Conservation (phyloP, 1,284 basidiomycete genomes). For the Trichosporon sp. region DNA sequence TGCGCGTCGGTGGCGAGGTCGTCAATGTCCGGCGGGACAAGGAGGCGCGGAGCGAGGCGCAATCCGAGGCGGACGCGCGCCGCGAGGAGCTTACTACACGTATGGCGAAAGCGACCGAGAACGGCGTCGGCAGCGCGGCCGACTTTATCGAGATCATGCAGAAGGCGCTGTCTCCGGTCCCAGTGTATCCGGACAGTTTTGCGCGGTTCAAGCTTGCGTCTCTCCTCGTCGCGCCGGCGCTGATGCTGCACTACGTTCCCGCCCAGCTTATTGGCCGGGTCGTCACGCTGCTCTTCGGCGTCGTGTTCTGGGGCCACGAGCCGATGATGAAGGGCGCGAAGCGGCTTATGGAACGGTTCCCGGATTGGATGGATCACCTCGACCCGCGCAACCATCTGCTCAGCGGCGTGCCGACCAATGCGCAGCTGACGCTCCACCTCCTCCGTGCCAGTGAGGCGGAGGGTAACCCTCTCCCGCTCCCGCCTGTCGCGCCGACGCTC, state of each 20-base stretch:
- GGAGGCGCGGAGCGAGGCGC: slow-evolving; percentile 46
- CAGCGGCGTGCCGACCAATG: slow-evolving; percentile 63
- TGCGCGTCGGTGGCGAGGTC: slow-evolving; percentile 43
- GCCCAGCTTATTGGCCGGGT: slow-evolving; percentile 58
- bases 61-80: slow-evolving; percentile 55
- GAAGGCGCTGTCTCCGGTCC: slow-evolving; percentile 56
- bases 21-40: slow-evolving; percentile 40
- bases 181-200: slow-evolving; percentile 52
- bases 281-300: slow-evolving; percentile 59
- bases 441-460: slow-evolving; percentile 60
- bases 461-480: slow-evolving; percentile 50
- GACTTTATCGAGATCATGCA: slow-evolving; percentile 55
- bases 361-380: slow-evolving; percentile 58
- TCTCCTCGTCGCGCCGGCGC: slow-evolving; percentile 51
- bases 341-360: slow-evolving; percentile 58
- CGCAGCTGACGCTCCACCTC: slow-evolving; percentile 63
- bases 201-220: slow-evolving; percentile 57
- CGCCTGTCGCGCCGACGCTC: slow-evolving; percentile 53
- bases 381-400: slow-evolving; percentile 58
- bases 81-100: slow-evolving; percentile 55
- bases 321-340: slow-evolving; percentile 53
- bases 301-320: slow-evolving; percentile 62
- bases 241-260: slow-evolving; percentile 58
- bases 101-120: slow-evolving; percentile 56
- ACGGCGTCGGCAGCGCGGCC: slow-evolving; percentile 53